Evolutionary conservation across 495 filamentous ascomycete genomes (phyloP).

Genomic region (Mytilinidion resinicola): DNA sequence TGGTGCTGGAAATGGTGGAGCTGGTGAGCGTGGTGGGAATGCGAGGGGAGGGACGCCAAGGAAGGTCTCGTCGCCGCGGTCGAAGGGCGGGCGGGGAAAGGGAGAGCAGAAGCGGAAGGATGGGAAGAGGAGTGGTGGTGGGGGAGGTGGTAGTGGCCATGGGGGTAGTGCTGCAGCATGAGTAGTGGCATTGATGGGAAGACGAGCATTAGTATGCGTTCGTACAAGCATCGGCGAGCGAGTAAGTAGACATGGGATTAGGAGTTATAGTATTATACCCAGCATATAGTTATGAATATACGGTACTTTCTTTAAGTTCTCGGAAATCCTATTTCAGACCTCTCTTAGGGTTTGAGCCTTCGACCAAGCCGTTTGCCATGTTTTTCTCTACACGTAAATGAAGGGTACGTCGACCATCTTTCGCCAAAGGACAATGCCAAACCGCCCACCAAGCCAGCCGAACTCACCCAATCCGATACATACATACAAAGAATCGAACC

Average conservation of each 20-base stretch:
- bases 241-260: no score
- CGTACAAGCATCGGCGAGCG: no score
- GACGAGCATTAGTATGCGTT: no score
- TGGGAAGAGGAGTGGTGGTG: constrained; percentile 1
- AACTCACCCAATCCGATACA: neutral
- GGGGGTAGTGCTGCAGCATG: constrained; percentile 2
- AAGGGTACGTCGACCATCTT: no score
- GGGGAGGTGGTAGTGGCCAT: constrained; percentile 12
- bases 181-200: neutral
- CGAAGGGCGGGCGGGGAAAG: neutral
- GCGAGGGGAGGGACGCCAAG: neutral
- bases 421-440: no score
- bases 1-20: no score
- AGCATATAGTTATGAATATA: constrained; percentile 4
- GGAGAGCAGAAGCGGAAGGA: constrained; percentile 4
- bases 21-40: neutral
- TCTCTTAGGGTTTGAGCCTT: neutral
- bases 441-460: neutral
- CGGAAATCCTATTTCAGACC: neutral
- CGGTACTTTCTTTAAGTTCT: neutral
- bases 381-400: no score
- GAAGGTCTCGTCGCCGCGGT: neutral
- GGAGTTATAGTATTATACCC: constrained; percentile 10
- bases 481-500: constrained; percentile 12
- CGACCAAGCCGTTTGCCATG: neutral